Percentiles rank a stretch among this genome's conserved stretches.
These are phyloP conservation scores for Eucalyptus erythrocorys DNA, from an alignment of 345 rosid species.

Conservation along the genomic window DNA sequence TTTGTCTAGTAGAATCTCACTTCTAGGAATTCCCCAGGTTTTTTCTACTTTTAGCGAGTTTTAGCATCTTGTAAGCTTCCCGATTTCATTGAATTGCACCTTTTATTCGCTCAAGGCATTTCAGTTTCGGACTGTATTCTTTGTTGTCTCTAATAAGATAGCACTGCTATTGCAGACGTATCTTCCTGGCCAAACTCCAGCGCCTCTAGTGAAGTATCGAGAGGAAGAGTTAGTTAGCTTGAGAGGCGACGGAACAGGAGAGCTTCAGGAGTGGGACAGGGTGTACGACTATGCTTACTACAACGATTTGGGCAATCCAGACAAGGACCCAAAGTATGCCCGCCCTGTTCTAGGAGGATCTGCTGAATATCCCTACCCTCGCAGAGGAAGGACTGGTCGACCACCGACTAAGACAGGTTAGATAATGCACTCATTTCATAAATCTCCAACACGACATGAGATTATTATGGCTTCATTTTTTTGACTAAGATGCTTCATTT, in stretches of 20 bases:
- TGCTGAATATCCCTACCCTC: slow-evolving; percentile 3
- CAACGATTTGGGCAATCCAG: slow-evolving; percentile 36
- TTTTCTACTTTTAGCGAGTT: not conserved
- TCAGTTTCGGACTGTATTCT: not conserved
- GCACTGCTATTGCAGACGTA: not conserved
- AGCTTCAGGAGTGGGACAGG: slow-evolving; percentile 29
- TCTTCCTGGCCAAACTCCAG: slow-evolving; percentile 25
- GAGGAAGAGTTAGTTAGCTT: slow-evolving; percentile 13
- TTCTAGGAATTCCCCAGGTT: not conserved
- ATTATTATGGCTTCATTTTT: too few species aligned
- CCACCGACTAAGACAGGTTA: slow-evolving; percentile 13
- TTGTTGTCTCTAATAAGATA: not conserved
- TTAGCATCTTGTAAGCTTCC: not conserved
- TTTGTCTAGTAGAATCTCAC: not conserved
- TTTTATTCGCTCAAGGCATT: too few species aligned
- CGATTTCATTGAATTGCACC: too few species aligned
- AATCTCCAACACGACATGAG: not conserved
- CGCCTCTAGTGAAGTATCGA: slow-evolving; percentile 17
- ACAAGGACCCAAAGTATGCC: slow-evolving; percentile 8
- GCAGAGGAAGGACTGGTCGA: slow-evolving; percentile 19
- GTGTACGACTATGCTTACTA: slow-evolving; percentile 32
- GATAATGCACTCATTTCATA: not conserved
- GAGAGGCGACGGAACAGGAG: slow-evolving; percentile 26
- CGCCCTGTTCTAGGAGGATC: slow-evolving; percentile 22
- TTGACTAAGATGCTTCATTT: slow-evolving; percentile 3